phyloP scores from a whole-genome alignment of 495 filamentous ascomycete genomes.

The Penicillium salamii region DNA sequence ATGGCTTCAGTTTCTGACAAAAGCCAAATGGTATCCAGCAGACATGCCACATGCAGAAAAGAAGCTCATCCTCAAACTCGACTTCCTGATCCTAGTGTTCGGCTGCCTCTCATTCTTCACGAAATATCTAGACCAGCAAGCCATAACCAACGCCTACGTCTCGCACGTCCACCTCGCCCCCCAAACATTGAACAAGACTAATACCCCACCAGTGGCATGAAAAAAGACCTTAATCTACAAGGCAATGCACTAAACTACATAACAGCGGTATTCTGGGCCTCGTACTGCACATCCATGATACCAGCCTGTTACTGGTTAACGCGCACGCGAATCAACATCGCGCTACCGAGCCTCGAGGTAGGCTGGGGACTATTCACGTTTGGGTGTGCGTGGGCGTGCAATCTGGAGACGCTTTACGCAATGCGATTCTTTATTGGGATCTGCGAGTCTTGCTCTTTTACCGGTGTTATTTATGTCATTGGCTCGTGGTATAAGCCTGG shows the following conservation, averaged over 20 bases:
- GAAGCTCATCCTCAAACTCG: slow-evolving; percentile 17
- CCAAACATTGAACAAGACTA: not conserved
- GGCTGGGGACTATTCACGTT: slow-evolving; percentile 20
- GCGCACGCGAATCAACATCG: slow-evolving; percentile 16
- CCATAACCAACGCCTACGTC: slow-evolving; percentile 35
- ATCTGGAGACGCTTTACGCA: slow-evolving; percentile 13
- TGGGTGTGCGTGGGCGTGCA: slow-evolving; percentile 16
- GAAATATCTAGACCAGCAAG: slow-evolving; percentile 34
- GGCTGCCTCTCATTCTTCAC: slow-evolving; percentile 31
- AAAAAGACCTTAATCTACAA: slow-evolving; percentile 15
- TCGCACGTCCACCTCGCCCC: slow-evolving; percentile 17
- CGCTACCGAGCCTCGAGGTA: slow-evolving; percentile 11
- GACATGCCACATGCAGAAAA: not conserved
- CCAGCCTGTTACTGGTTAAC: slow-evolving; percentile 20
- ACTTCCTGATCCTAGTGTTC: slow-evolving; percentile 14
- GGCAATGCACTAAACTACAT: slow-evolving; percentile 29
- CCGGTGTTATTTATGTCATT: slow-evolving; percentile 22
- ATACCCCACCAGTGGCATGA: slow-evolving; percentile 6
- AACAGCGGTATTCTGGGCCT: slow-evolving; percentile 33
- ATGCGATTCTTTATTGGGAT: slow-evolving; percentile 20
- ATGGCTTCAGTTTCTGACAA: not conserved
- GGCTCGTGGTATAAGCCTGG: slow-evolving; percentile 27
- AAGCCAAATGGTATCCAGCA: not conserved
- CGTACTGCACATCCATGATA: slow-evolving; percentile 28
- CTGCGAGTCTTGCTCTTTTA: slow-evolving; percentile 15